Evolutionary conservation across 257 asterid genomes (phyloP).

Genomic region (Plantago elongata): DNA sequence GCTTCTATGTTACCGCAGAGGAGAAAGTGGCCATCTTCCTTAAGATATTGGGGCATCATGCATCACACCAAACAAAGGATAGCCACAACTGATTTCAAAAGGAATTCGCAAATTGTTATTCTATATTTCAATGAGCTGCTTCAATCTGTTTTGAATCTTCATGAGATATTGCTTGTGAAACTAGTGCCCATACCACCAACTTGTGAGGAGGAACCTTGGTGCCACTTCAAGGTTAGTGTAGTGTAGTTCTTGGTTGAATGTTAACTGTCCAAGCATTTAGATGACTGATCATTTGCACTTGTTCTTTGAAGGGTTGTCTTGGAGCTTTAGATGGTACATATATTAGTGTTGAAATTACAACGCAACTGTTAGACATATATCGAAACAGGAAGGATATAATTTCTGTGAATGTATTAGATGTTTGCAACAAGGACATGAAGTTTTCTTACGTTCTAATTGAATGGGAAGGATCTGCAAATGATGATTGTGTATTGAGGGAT

Average conservation of each 20-base stretch:
- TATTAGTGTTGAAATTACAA: neutral
- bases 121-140: neutral
- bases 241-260: too few species aligned
- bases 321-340: slow-evolving; percentile 4
- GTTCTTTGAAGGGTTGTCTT: neutral
- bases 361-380: neutral
- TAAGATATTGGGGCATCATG: neutral
- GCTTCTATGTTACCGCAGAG: neutral
- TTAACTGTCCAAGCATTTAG: neutral
- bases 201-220: neutral
- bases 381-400: slow-evolving; percentile 1
- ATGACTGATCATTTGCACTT: too few species aligned
- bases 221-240: neutral
- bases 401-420: neutral
- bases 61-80: neutral
- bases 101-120: neutral
- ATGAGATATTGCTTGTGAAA: neutral
- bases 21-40: neutral
- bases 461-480: neutral
- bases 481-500: neutral
- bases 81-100: neutral
- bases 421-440: neutral
- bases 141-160: neutral
- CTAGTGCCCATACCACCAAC: neutral
- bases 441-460: neutral